phyloP scores from a whole-genome alignment of 768 basidiomycete genomes.

The Mycena rebaudengoi region DNA sequence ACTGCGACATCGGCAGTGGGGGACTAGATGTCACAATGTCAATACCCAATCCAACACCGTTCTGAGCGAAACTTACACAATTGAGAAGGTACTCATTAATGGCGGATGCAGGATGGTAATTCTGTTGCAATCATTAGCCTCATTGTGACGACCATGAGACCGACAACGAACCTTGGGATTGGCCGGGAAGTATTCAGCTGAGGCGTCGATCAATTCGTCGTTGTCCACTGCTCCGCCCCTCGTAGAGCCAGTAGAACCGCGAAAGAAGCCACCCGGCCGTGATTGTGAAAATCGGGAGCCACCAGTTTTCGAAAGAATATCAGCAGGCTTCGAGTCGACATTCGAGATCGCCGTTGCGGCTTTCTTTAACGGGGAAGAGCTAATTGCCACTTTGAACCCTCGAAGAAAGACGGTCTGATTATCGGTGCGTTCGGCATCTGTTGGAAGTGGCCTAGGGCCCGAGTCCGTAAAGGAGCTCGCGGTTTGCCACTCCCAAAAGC shows the following conservation, averaged over 20 bases:
- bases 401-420: conserved; percentile 24
- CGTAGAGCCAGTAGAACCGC: background rate
- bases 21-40: background rate
- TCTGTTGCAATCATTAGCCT: background rate
- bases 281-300: background rate
- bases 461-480: conserved; percentile 1
- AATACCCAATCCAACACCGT: background rate
- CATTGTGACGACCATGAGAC: background rate
- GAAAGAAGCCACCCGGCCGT: background rate
- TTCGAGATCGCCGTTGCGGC: background rate
- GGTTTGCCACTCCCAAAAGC: conserved; percentile 14
- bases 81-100: background rate
- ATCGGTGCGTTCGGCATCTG: background rate
- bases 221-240: background rate
- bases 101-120: background rate
- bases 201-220: background rate
- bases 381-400: conserved; percentile 21
- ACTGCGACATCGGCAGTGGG: background rate
- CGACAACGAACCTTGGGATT: background rate
- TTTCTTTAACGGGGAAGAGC: background rate
- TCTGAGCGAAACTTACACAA: background rate
- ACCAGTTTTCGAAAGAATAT: background rate
- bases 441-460: background rate
- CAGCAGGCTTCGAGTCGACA: background rate
- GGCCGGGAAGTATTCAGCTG: background rate